These are phyloP conservation scores for Rhodotorula sp. DNA, from an alignment of 1,284 basidiomycete species.

Conservation along the genomic window DNA sequence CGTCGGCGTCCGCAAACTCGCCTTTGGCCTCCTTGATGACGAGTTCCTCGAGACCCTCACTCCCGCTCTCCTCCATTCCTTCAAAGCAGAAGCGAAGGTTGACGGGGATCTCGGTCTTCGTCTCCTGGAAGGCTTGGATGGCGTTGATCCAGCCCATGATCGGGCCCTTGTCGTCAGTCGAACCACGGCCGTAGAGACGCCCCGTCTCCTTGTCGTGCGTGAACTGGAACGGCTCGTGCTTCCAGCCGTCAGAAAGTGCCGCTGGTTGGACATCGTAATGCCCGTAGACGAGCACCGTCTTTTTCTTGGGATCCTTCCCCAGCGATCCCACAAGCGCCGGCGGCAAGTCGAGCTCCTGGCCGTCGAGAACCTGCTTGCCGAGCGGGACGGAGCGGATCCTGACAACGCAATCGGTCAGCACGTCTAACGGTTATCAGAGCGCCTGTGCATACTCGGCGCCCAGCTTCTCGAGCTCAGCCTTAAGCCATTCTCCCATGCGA, in stretches of 20 bases:
- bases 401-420: background rate
- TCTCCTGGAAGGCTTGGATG: constrained; percentile 76
- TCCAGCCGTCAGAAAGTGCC: constrained; percentile 43
- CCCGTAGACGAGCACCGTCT: constrained; percentile 57
- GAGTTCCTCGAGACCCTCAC: constrained; percentile 87
- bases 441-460: constrained; percentile 58
- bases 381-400: constrained; percentile 68
- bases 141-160: constrained; percentile 73
- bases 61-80: constrained; percentile 97
- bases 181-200: constrained; percentile 80
- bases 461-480: constrained; percentile 65
- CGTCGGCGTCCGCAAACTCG: constrained; percentile 89
- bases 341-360: constrained; percentile 71
- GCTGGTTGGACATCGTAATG: constrained; percentile 53
- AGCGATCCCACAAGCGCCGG: constrained; percentile 74
- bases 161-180: constrained; percentile 83
- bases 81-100: constrained; percentile 95
- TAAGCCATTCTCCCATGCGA: constrained; percentile 75
- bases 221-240: constrained; percentile 84
- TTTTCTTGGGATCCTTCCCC: constrained; percentile 50
- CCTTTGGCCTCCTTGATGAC: constrained; percentile 75
- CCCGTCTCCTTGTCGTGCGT: constrained; percentile 65
- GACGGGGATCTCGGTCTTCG: constrained; percentile 78
- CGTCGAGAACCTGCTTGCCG: constrained; percentile 79
- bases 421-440: background rate